Conservation (phyloP, 2,329 filamentous ascomycete genomes). For the Stemphylium beticola region DNA sequence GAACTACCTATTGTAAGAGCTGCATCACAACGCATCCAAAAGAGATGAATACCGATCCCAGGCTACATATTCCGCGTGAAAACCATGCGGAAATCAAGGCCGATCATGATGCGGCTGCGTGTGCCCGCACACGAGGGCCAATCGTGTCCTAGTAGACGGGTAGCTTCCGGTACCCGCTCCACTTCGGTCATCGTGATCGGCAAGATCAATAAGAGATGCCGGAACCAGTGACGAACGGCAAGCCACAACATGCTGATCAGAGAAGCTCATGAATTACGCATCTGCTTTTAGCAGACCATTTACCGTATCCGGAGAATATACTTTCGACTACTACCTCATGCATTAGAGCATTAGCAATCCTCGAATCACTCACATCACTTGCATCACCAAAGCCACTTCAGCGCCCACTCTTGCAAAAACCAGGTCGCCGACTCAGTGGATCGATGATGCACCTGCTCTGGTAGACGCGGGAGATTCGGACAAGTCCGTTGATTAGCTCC, state of each 20-base stretch:
- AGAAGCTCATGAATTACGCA: constrained; percentile 1
- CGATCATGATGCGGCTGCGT: constrained; percentile 17
- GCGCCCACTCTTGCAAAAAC: not conserved
- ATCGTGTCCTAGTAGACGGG: not conserved
- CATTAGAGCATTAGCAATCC: constrained; percentile 7
- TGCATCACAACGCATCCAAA: not conserved
- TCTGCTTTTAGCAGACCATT: constrained; percentile 2
- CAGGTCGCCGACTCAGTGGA: constrained; percentile 16
- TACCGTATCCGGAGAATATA: constrained; percentile 6
- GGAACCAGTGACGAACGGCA: constrained; percentile 21
- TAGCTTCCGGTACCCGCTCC: constrained; percentile 6
- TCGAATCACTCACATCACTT: constrained; percentile 11
- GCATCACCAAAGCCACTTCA: not conserved
- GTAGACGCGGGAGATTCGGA: constrained; percentile 1
- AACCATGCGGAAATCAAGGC: constrained; percentile 8
- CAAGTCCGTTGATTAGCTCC: not conserved
- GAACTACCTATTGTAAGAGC: not conserved
- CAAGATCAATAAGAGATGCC: constrained; percentile 15
- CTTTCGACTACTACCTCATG: constrained; percentile 5
- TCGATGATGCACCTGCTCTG: constrained; percentile 16
- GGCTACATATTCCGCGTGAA: not conserved
- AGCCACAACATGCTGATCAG: constrained; percentile 13
- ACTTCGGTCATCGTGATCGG: constrained; percentile 21
- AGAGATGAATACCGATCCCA: not conserved
- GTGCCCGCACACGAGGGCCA: not conserved